Evolutionary conservation across 768 basidiomycete species (phyloP).

Genomic region (Hygrophoropsis aurantiaca): DNA sequence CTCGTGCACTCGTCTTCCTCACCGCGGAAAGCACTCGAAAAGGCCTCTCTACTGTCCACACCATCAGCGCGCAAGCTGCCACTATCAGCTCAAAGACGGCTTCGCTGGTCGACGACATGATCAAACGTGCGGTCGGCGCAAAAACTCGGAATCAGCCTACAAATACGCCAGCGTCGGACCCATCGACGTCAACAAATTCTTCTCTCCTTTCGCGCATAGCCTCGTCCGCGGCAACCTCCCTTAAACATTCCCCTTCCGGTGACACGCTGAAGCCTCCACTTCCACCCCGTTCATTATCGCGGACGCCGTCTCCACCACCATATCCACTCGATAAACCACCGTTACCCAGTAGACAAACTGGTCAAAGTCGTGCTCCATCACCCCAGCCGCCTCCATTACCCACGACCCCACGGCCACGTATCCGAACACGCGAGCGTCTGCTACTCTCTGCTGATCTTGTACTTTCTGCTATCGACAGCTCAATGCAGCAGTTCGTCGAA

Average conservation of each 20-base stretch:
- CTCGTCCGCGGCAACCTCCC: neutral
- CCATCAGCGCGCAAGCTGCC: slow-evolving; percentile 64
- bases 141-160: slow-evolving; percentile 23
- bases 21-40: slow-evolving; percentile 59
- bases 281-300: slow-evolving; percentile 6
- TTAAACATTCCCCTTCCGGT: neutral
- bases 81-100: slow-evolving; percentile 66
- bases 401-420: slow-evolving; percentile 8
- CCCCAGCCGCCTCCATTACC: slow-evolving; percentile 5
- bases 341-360: slow-evolving; percentile 14
- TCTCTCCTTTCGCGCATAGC: slow-evolving; percentile 2
- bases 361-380: neutral
- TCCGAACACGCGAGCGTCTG: slow-evolving; percentile 47
- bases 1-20: slow-evolving; percentile 54
- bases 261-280: slow-evolving; percentile 3
- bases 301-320: neutral
- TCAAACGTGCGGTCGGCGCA: slow-evolving; percentile 54
- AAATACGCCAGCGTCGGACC: neutral
- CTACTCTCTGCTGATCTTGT: slow-evolving; percentile 67
- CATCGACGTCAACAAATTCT: neutral
- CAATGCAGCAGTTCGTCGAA: slow-evolving; percentile 52
- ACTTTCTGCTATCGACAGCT: slow-evolving; percentile 61
- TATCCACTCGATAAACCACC: slow-evolving; percentile 11
- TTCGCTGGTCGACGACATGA: slow-evolving; percentile 56
- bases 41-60: slow-evolving; percentile 60